Percentiles rank a stretch among this genome's conserved stretches.
phyloP scores from a whole-genome alignment of 169 alveolate genomes.

The Eimeria sp. region DNA sequence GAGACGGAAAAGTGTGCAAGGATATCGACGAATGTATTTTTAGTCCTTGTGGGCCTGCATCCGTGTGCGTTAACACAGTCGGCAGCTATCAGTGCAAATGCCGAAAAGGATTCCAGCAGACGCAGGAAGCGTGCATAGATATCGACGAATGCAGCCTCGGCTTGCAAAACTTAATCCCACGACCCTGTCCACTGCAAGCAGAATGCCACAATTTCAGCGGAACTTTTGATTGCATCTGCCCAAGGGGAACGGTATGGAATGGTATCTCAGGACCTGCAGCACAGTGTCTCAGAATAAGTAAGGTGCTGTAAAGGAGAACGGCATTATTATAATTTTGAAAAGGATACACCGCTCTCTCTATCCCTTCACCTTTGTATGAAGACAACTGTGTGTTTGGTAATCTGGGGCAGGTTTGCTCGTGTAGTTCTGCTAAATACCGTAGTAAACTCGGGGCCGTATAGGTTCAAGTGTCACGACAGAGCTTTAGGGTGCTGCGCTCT shows the following conservation, averaged over 20 bases:
- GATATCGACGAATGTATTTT: conserved; percentile 85
- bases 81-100: conserved; percentile 85
- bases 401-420: not conserved
- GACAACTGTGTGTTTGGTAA: not conserved
- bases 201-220: conserved; percentile 83
- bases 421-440: not conserved
- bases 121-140: conserved; percentile 80
- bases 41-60: conserved; percentile 85
- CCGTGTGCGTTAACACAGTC: conserved; percentile 82
- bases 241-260: conserved; percentile 78
- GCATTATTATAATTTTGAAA: not conserved
- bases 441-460: not conserved
- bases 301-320: not conserved
- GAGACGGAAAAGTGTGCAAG: conserved; percentile 80
- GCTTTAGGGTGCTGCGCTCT: not conserved
- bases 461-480: not conserved
- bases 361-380: not conserved
- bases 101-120: conserved; percentile 83
- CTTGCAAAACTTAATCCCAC: conserved; percentile 5
- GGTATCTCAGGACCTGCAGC: conserved; percentile 78
- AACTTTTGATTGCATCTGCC: conserved; percentile 84
- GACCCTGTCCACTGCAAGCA: conserved; percentile 82
- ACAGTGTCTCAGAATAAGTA: conserved; percentile 79
- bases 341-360: not conserved
- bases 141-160: conserved; percentile 77